Base-by-base conservation (phyloP, 352 stramenopile genomes). In the Globisporangium alternatum region DNA sequence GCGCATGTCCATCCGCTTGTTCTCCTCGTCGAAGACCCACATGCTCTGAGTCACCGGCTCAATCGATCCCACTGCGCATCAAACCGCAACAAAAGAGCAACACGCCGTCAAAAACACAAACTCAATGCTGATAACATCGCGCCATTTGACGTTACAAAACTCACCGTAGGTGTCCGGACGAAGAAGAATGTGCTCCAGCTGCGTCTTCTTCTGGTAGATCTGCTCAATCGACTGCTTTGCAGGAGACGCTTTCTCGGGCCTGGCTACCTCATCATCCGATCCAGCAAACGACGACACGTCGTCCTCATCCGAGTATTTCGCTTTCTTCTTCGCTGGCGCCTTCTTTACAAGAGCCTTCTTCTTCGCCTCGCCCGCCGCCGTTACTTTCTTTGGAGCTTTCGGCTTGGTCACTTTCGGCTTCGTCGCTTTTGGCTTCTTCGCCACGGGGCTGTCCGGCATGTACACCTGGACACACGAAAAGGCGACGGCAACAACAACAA, bases 171-270 rank as follows among this genome's bases (percentile, higher is more conserved):
- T 99, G 69, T 98, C 96, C 3, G 97, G 97, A 63, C 97, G 94
- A 56, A 98, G 84, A 56, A 99, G 72, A 64, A 99, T 98, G 81
- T 99, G 97, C 76, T 99, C 93, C 28, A 98, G 69, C 68, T 98
- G 97, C 59, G 96, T 98, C 76, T 99, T 98, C 78, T 99, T 99
- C 78, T 98, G 95, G 75, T 99, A 99, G 52, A 97, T 98, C 71
- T 96, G 83, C 65, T 96, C 88, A 25, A 96, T 89, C 60, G 81
- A 86, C 65, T 86, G 83, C 62, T 88, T 89, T 35, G 71, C 65
- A 12, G 70, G 70, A 37, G 64, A 68, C 47, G 65, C 61, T n/a
- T 66, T 69, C 33, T 28, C 35, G 12, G 35, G 54, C 61, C 65
- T 61, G 22, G 63, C 64, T 3, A 62, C 58, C 7, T 77, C 74